A percentile compares a stretch with the other conserved stretches of the same genome.
Evolutionary conservation across 768 basidiomycete genomes (phyloP).

Genomic region (Podaxis pistillaris): DNA sequence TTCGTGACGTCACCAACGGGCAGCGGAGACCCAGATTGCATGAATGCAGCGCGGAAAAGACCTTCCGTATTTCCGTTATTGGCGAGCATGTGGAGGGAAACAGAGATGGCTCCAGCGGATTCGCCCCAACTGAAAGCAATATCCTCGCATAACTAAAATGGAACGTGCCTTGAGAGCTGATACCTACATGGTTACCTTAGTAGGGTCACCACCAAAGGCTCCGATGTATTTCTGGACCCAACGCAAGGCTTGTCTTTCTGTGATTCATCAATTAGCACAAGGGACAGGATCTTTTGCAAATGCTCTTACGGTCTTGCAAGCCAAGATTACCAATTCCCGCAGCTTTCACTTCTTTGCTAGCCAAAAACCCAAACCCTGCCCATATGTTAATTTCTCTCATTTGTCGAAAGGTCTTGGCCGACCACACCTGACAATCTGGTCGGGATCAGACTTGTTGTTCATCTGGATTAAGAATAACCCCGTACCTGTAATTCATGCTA

Average conservation of each 20-base stretch:
- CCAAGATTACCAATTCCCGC: constrained; percentile 56
- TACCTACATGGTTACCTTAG: constrained; percentile 48
- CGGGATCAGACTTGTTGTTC: background rate
- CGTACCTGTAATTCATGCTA: constrained; percentile 43
- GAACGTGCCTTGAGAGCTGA: background rate
- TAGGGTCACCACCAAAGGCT: constrained; percentile 59
- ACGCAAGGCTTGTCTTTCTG: constrained; percentile 52
- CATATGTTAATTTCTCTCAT: constrained; percentile 2
- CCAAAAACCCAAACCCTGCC: constrained; percentile 37
- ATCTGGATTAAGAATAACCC: background rate
- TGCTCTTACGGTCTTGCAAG: constrained; percentile 50
- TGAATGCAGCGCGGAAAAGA: constrained; percentile 49
- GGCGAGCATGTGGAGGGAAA: constrained; percentile 47
- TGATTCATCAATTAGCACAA: constrained; percentile 5
- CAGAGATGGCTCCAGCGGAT: constrained; percentile 56
- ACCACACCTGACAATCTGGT: constrained; percentile 11
- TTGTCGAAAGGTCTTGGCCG: background rate
- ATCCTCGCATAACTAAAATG: background rate
- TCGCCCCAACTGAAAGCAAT: constrained; percentile 45
- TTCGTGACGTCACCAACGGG: constrained; percentile 42
- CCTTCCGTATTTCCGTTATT: constrained; percentile 43
- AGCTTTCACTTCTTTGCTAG: constrained; percentile 40
- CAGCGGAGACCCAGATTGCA: constrained; percentile 50
- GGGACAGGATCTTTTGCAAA: background rate
- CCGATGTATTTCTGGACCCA: constrained; percentile 64